Evolutionary conservation across 495 filamentous ascomycete genomes (phyloP).

Genomic region (Oleoguttula mirabilis): DNA sequence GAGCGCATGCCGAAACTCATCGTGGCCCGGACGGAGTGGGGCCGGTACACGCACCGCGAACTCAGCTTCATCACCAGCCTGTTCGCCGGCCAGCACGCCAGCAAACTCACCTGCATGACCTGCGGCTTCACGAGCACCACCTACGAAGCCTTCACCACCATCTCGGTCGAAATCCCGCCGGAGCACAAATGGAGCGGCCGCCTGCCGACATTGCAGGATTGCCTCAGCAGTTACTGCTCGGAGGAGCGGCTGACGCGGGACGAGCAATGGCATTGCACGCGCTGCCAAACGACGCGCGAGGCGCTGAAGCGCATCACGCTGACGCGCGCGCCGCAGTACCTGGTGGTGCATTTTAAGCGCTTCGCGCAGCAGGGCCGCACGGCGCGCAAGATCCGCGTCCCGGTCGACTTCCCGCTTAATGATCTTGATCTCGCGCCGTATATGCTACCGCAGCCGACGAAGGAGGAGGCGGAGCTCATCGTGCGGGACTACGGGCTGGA

Average conservation of each 20-base stretch:
- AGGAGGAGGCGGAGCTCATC: constrained; percentile 21
- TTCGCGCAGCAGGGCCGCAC: constrained; percentile 34
- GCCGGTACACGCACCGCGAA: constrained; percentile 55
- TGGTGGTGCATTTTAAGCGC: constrained; percentile 68
- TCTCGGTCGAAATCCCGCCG: constrained; percentile 52
- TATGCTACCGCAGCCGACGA: constrained; percentile 34
- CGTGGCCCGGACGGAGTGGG: constrained; percentile 56
- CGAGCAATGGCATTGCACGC: constrained; percentile 59
- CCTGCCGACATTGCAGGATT: constrained; percentile 42
- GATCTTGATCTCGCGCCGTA: constrained; percentile 52
- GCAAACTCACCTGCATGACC: constrained; percentile 48
- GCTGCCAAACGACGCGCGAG: constrained; percentile 54
- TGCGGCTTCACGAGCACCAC: constrained; percentile 58
- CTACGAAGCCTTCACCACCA: constrained; percentile 59
- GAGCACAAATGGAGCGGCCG: constrained; percentile 10
- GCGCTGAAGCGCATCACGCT: constrained; percentile 64
- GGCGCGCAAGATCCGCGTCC: constrained; percentile 48
- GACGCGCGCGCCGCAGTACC: constrained; percentile 55
- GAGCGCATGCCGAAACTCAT: constrained; percentile 49
- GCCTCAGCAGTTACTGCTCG: constrained; percentile 54
- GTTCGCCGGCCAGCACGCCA: constrained; percentile 61
- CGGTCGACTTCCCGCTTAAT: constrained; percentile 55
- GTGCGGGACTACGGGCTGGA: constrained; percentile 1
- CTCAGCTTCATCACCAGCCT: constrained; percentile 54
- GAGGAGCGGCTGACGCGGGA: constrained; percentile 56